Evolutionary conservation across 2,329 filamentous ascomycete genomes (phyloP), one percentile per base, ranked within the genome.

Genomic region (Aspergillus novoparasiticus): DNA sequence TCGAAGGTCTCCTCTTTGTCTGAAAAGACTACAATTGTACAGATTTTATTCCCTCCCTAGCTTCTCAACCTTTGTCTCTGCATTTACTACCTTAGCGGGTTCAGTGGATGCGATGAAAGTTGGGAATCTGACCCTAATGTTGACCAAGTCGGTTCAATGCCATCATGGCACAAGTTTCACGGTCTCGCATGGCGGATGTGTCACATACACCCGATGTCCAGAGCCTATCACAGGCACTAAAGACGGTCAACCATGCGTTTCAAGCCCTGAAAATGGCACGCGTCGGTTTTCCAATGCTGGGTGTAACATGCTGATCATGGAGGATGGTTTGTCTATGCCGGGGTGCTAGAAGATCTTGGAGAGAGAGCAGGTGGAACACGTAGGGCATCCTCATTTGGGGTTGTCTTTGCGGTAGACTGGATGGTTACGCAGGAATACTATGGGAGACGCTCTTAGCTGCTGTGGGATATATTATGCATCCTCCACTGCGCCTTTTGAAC

Each of bases 71-170:
- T 83, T 83, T 83, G 82, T 90, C 89, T 89, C 90, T 86, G 86
- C 75, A 69, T 71, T 65, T 57, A 64, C 70, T 71, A 77, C 75
- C 70, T 69, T 72, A 82, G 80, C 75, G 72, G 67, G 75, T 75
- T 78, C 81, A 60, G 63, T 56, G 80, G 80, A 86, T 85, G 86
- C 51, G 89, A 87, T 83, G 83, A 82, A 80, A 82, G 80, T 90
- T 89, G 92, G 91, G 94, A 94, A 70, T 91, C 94, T 96, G 97
- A 96, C 94, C 94, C 94, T 97, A 97, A 68, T 60, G 48, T 53
- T 41, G 57, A 91, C 82, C 80, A 82, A 79, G 83, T 88, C 90
- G 91, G 92, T 89, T 87, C 75, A 77, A 71, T 72, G 67, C 73
- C 68, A 72, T 66, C 48, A 50, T 48, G 63, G 68, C 66, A 68